Base-by-base conservation (phyloP, 495 filamentous ascomycete genomes). In the Penicillium pancosmium region DNA sequence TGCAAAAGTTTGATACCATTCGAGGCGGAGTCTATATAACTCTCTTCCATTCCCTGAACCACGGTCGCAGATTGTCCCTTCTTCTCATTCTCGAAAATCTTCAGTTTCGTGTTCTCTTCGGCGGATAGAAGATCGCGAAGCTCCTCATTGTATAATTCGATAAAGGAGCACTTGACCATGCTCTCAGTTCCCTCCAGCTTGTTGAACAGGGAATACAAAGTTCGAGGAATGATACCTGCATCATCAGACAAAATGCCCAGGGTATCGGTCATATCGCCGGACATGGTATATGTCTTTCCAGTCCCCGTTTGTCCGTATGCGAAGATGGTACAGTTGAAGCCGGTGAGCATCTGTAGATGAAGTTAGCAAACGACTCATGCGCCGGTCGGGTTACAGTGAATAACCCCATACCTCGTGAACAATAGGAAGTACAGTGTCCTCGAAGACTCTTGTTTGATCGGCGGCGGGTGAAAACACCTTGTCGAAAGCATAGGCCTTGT, bases 231-330 rank as follows among this genome's bases (percentile, higher is more conserved):
- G 57, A 98, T 97, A 50, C 94, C 94, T 13, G 94, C 94, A 27
- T 87, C 88, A 55, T 97, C 94, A 4, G 93, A 91, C 16, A 96
- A 80, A 48, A 95, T 84, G 3, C 91, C 91, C 47, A 92, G 77
- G 1, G 87, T 91, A 60, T 94, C 88, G 10, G 82, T 88, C 89
- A 98, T 97, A 68, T 98, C 93, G 35, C 94, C 94, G 4, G 95
- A 96, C 94, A 98, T 98, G 3, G 94, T 98, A 71, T 98, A 98
- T 33, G 94, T 98, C 74, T 98, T 98, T 54, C 94, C 94, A 1
- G 94, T 98, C 27, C 94, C 94, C 0, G 94, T 98, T 66, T 98
- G 94, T 9, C 94, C 94, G 70, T 98, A 98, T 48, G 94, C 94
- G 68, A 98, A 98, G 55, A 98, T 96, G 8, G 94, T 98, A 71